Base-by-base conservation (phyloP, 208 protist species). In the Leishmania tropica region DNA sequence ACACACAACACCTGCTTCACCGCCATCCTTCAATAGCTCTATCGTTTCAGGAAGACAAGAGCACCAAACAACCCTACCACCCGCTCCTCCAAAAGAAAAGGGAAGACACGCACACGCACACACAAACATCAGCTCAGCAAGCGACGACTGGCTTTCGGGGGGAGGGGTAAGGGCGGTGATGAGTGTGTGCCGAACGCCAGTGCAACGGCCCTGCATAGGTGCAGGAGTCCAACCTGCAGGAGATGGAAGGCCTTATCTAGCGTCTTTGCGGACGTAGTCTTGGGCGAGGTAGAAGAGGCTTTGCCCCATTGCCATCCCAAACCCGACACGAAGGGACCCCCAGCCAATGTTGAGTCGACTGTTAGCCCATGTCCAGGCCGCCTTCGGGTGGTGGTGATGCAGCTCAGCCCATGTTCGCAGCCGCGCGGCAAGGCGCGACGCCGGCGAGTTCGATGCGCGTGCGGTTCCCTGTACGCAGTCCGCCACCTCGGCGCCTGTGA, bases 261-360 rank as follows among this genome's bases (percentile, higher is more conserved):
- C 8, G 17, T 37, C 56, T 2, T 31, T 78, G 2, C 75, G 75
- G 19, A 75, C 82, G 47, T 88, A 81, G 75, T 96, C 88, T 76
- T 98, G 95, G 15, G 87, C 72, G 3, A 95, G 76, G 80, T 95
- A 89, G 65, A 98, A 98, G 28, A 95, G 65, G 53, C 89, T 93
- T 81, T 98, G 95, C 5, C 91, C 88, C 73, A 97, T 90, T 5
- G 95, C 93, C 95, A 98, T 97, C 5, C 95, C 95, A 4, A 98
- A 77, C 0, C 95, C 95, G 28, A 98, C 92, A 35, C 95, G 93
- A 17, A 96, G 75, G 28, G 95, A 97, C 10, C 95, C 95, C 94
- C 95, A 98, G 8, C 95, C 95, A 78, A 98, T 94, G 79, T 97
- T 98, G 42, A 98, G 87, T 0, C 95, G 88, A 48, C 88, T 94